Evolutionary conservation across 2,329 filamentous ascomycete genomes (phyloP), one percentile per base, ranked within the genome.

Genomic region (Cytospora paraplurivora): DNA sequence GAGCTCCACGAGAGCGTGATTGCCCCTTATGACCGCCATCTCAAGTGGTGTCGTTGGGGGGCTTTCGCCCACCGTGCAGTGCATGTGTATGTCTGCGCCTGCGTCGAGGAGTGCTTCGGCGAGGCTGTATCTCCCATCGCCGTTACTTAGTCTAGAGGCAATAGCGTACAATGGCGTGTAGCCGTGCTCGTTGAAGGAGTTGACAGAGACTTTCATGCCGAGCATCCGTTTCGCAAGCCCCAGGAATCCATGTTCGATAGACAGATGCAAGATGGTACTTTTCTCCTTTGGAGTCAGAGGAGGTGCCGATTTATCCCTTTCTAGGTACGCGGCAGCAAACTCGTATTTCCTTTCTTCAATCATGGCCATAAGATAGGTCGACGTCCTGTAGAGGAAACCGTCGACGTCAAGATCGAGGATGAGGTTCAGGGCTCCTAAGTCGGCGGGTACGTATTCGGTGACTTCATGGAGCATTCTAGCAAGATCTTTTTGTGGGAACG

Each of bases 231-330:
- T 55, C 11, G 55, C 50, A 41, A 60, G 32, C 4, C 15, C 21
- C 13, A 34, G 11, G 34, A 33, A 49, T 15, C 32, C 12, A n/a
- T 33, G 17, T 21, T 51, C 34, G 11, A 63, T 33, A 2, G 50
- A 56, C 33, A 3, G 34, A 19, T 60, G 62, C 11, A 63, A 38
- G 32, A 56, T 60, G 21, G 41, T 47, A 8, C 49, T 34, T 34
- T 63, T 59, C 5, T 63, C 38, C 33, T 54, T 59, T 34, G 56
- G 56, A n/a, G 27, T 60, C 21, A 63, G n/a, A 17, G 51, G 57
- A 7, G 51, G 62, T 2, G n/a, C 19, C 5, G 59, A 19, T 35
- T 32, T 8, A 6, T 15, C 33, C 33, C 57, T 60, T 19, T 60
- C 50, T 15, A 63, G 44, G 38, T 59, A 63, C 11, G 37, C 47